Base-by-base conservation (phyloP, 2,329 filamentous ascomycete genomes). In the Scytalidium sp. region DNA sequence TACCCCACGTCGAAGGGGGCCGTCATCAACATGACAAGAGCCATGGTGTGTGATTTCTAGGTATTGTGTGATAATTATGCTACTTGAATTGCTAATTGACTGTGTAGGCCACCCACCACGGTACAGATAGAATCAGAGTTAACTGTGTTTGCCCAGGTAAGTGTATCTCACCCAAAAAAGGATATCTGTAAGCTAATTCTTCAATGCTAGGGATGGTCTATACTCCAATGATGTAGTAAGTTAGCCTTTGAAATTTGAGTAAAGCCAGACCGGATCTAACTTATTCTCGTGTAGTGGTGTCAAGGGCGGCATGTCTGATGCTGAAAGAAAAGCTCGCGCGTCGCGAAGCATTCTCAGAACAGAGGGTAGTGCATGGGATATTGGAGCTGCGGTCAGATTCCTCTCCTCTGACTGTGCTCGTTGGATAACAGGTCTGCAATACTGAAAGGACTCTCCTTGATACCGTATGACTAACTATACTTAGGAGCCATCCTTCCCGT, bases 91-190 rank as follows among this genome's bases (percentile, higher is more conserved):
- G n/a, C n/a, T n/a, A n/a, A n/a, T n/a, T n/a, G n/a, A n/a, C n/a
- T n/a, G n/a, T n/a, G n/a, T n/a, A n/a, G 25, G 75, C 76, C 3
- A 71, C 70, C 4, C 75, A 81, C 59, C 77, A 80, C 62, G 76
- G 71, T 0, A 36, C 58, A 1, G 67, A 76, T 41, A 72, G 75
- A 0, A 76, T 81, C 25, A 60, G 76, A 7, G 75, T 80, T 2
- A 80, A 81, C 51, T 79, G 77, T 55, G 75, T 80, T 6, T 80
- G 75, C 58, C 76, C 75, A 0, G 75, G 75, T 9, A 70, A 79
- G 76, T 79, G 67, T 22, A 27, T 5, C 8, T 10, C 10, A 23
- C 15, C 25, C 5, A 4, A n/a, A 9, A 5, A n/a, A 36, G 5
- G 7, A 36, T 36, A n/a, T 5, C 32, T 36, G 13, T 15, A 8